These are phyloP conservation scores for Phytophthora meadii DNA, from an alignment of 352 stramenopile genomes.

Conservation along the genomic window DNA sequence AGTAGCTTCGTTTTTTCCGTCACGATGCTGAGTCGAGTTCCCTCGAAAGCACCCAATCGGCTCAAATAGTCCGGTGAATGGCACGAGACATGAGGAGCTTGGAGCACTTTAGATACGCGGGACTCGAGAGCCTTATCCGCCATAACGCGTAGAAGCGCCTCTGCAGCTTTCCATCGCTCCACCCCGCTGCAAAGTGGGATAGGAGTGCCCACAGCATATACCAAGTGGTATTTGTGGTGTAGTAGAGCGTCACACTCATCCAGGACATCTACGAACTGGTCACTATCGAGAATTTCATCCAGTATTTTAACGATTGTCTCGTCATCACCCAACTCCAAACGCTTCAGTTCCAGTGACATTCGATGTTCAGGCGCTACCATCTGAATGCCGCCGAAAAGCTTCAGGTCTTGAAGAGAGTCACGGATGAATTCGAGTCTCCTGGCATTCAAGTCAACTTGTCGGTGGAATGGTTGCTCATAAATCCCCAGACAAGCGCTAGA, in stretches of 20 bases:
- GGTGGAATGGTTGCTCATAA: conserved; percentile 77
- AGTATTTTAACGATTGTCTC: conserved; percentile 17
- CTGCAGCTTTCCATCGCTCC: conserved; percentile 61
- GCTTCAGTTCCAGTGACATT: conserved; percentile 90
- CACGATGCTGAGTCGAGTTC: conserved; percentile 46
- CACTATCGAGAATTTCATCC: conserved; percentile 50
- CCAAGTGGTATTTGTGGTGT: conserved; percentile 87
- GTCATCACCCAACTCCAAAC: conserved; percentile 27
- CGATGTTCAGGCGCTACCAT: conserved; percentile 88
- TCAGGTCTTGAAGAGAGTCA: conserved; percentile 47
- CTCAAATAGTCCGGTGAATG: conserved; percentile 40
- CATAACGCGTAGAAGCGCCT: conserved; percentile 53
- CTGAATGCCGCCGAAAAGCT: conserved; percentile 52
- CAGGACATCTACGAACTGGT: conserved; percentile 81
- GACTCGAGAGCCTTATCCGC: conserved; percentile 1
- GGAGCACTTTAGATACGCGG: conserved; percentile 48
- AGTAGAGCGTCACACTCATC: conserved; percentile 91
- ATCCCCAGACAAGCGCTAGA: conserved; percentile 50
- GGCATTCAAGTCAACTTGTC: conserved; percentile 49
- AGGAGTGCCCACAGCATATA: conserved; percentile 81
- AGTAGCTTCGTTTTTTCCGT: conserved; percentile 20
- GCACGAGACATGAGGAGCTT: conserved; percentile 43
- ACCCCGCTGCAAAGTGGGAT: conserved; percentile 53
- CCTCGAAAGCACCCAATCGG: conserved; percentile 50
- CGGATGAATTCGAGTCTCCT: conserved; percentile 38